Conservation (phyloP, 1,284 basidiomycete genomes). For the Sanghuangporus sanghuang region DNA sequence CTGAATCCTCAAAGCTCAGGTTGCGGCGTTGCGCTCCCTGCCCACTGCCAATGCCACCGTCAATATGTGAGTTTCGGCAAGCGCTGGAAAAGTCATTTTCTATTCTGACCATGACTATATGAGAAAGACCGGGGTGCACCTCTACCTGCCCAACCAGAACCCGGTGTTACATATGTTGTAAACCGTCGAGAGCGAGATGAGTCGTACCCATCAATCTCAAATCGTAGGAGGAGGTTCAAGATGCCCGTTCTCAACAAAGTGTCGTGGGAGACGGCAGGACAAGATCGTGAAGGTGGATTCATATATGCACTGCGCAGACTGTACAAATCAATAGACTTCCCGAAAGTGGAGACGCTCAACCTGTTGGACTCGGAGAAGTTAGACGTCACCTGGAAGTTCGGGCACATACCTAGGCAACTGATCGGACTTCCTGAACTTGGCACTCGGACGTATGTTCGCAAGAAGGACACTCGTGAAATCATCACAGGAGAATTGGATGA, state of each 20-base stretch:
- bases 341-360: background rate
- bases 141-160: background rate
- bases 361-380: background rate
- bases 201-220: background rate
- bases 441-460: background rate
- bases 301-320: background rate
- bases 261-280: background rate
- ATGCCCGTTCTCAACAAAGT: background rate
- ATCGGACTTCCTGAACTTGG: background rate
- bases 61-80: background rate
- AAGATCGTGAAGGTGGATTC: slow-evolving; percentile 8
- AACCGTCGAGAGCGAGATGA: background rate
- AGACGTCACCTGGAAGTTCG: no score
- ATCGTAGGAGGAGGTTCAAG: background rate
- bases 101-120: background rate
- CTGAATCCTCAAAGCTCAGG: no score
- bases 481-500: background rate
- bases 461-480: background rate
- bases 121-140: background rate
- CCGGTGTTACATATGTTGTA: background rate
- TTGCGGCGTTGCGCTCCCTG: no score
- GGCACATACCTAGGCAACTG: background rate
- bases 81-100: background rate
- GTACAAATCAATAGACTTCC: background rate
- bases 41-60: no score